Conservation (phyloP, 1,284 basidiomycete species). For the Melampsora americana region DNA sequence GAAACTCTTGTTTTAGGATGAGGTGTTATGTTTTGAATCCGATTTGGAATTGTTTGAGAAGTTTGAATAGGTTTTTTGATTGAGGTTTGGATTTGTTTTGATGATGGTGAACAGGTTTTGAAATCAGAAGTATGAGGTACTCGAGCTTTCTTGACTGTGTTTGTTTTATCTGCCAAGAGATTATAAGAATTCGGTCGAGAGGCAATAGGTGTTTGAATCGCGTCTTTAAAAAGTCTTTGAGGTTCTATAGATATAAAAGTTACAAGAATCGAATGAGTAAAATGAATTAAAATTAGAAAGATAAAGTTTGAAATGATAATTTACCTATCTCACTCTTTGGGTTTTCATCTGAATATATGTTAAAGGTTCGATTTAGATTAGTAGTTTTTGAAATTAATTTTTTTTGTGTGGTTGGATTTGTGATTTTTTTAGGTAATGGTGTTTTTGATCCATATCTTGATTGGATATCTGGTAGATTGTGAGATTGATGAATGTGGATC, state of each 20-base stretch:
- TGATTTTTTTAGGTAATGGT: too few species aligned
- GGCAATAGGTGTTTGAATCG: background rate
- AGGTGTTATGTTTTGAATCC: too few species aligned
- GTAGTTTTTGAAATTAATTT: conserved; percentile 2
- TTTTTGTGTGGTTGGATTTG: too few species aligned
- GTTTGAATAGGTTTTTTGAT: background rate
- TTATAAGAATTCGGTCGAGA: background rate
- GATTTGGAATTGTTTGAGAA: background rate
- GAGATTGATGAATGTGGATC: too few species aligned
- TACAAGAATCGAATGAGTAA: background rate
- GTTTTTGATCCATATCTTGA: too few species aligned
- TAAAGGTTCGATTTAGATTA: conserved; percentile 1
- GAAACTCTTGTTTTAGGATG: too few species aligned
- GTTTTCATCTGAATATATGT: background rate
- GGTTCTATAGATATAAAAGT: background rate
- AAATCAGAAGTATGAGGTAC: background rate
- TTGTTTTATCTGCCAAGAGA: background rate
- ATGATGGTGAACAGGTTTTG: background rate
- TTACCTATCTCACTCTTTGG: background rate
- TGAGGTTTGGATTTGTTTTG: background rate
- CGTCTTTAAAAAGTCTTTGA: conserved; percentile 7
- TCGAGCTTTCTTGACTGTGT: background rate
- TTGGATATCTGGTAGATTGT: too few species aligned
- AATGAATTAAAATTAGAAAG: background rate
- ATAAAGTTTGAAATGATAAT: background rate